These are phyloP conservation scores for Verticillium nubilum DNA, from an alignment of 2,329 filamentous ascomycete species.

Conservation along the genomic window DNA sequence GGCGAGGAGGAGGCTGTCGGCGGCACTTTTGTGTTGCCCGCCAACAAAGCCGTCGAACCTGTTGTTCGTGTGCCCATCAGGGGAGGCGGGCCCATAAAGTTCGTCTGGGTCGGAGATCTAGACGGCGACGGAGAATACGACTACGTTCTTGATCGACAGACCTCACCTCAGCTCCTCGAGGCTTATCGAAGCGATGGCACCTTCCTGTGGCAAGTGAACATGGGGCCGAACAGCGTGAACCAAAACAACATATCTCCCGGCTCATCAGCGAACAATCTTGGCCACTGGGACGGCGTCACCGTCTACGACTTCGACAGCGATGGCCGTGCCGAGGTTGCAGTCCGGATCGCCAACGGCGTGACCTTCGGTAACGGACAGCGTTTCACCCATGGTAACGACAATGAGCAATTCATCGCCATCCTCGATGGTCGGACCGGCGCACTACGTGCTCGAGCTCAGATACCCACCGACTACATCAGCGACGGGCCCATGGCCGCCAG, in stretches of 20 bases:
- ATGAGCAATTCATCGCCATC: conserved; percentile 16
- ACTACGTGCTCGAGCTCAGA: conserved; percentile 5
- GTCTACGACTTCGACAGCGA: conserved; percentile 18
- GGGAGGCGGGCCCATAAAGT: conserved; percentile 13
- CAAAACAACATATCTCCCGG: conserved; percentile 16
- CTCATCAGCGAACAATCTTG: conserved; percentile 12
- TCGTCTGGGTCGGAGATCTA: conserved; percentile 18
- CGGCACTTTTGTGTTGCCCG: conserved; percentile 9
- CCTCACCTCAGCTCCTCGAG: conserved; percentile 8
- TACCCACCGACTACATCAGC: conserved; percentile 5
- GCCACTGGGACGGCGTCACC: conserved; percentile 17
- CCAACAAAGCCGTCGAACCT: conserved; percentile 6
- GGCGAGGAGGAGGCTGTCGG: conserved; percentile 10
- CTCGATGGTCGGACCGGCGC: conserved; percentile 14
- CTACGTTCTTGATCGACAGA: conserved; percentile 15
- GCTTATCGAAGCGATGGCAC: conserved; percentile 14
- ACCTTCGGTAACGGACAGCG: conserved; percentile 12
- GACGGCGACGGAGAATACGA: conserved; percentile 17
- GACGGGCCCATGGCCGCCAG: conserved; percentile 11
- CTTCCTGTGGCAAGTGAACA: conserved; percentile 14
- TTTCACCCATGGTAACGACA: conserved; percentile 7
- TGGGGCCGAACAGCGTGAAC: conserved; percentile 15
- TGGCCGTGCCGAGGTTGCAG: conserved; percentile 14
- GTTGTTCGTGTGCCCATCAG: conserved; percentile 14
- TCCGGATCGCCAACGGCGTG: conserved; percentile 17